A percentile compares a stretch with the other conserved stretches of the same genome.
These are phyloP conservation scores for Ceriops tagal DNA, from an alignment of 345 rosid genomes.

Conservation along the genomic window DNA sequence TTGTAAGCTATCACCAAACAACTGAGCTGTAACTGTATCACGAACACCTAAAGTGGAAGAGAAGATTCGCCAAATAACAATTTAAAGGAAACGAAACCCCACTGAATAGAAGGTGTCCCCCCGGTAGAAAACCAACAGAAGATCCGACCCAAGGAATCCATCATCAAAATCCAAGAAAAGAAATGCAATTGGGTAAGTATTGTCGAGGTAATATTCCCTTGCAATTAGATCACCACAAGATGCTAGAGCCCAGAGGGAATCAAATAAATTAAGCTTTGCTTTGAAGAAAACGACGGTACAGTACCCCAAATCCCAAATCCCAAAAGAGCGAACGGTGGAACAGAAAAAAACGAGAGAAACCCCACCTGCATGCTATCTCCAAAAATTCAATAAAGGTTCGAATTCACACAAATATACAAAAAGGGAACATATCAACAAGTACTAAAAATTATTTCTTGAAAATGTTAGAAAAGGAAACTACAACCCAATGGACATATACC, in stretches of 20 bases:
- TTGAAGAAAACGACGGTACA: too few relatives aligned
- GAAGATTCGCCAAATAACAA: too few relatives aligned
- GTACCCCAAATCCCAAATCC: not conserved
- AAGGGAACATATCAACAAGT: not conserved
- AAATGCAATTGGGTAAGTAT: not conserved
- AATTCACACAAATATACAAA: too few relatives aligned
- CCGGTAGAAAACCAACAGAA: not conserved
- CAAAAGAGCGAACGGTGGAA: not conserved
- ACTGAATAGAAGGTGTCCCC: not conserved
- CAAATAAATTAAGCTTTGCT: too few relatives aligned
- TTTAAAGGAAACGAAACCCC: too few relatives aligned
- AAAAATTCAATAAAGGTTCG: not conserved
- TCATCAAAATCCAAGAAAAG: not conserved
- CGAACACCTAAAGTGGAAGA: not conserved
- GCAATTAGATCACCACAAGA: too few relatives aligned
- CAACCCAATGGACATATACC: not conserved
- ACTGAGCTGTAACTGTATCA: not conserved
- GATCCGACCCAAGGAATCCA: too few relatives aligned
- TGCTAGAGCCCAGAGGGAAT: too few relatives aligned
- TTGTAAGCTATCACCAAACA: too few relatives aligned
- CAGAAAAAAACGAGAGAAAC: not conserved
- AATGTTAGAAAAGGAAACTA: not conserved
- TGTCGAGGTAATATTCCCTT: too few relatives aligned
- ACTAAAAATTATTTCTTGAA: not conserved
- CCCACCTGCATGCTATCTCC: not conserved